Evolutionary conservation across 1,139 yeast species (phyloP).

Genomic region (Scheffersomyces cryptocercus): DNA sequence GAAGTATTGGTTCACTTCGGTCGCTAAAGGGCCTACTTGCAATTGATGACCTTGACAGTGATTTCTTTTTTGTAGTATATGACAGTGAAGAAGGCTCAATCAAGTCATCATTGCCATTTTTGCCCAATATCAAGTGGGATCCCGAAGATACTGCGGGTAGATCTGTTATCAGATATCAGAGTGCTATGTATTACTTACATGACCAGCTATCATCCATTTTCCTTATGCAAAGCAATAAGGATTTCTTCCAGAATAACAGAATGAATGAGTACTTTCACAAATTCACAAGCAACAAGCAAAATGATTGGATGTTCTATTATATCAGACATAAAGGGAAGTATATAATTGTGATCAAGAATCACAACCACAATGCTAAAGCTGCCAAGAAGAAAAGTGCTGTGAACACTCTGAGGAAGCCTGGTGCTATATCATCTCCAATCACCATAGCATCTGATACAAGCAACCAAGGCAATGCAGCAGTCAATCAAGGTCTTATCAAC

Average conservation of each 20-base stretch:
- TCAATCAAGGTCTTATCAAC: slow-evolving; percentile 8
- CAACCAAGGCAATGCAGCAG: slow-evolving; percentile 4
- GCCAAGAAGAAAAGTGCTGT: slow-evolving; percentile 1
- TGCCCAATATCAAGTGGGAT: slow-evolving; percentile 20
- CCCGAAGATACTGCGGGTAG: slow-evolving; percentile 1
- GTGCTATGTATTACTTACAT: slow-evolving; percentile 41
- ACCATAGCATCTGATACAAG: not conserved
- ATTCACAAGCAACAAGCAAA: slow-evolving; percentile 37
- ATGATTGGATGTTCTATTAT: slow-evolving; percentile 50
- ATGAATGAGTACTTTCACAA: slow-evolving; percentile 44
- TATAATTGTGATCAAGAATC: slow-evolving; percentile 40
- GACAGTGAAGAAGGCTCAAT: slow-evolving; percentile 26
- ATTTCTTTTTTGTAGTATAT: slow-evolving; percentile 40
- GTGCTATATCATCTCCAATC: not conserved
- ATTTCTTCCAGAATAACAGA: slow-evolving; percentile 22
- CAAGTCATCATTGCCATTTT: slow-evolving; percentile 42
- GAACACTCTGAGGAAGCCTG: slow-evolving; percentile 1
- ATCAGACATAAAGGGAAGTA: slow-evolving; percentile 30
- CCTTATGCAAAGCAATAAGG: slow-evolving; percentile 22
- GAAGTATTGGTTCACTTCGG: slow-evolving; percentile 34
- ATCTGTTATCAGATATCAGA: slow-evolving; percentile 16
- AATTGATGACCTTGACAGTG: slow-evolving; percentile 26
- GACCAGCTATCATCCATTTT: slow-evolving; percentile 40
- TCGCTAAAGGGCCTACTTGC: slow-evolving; percentile 22
- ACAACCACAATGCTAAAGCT: slow-evolving; percentile 23